Evolutionary conservation across 176 grass and related monocot species (phyloP).

Genomic region (Chrysopogon serrulatus): DNA sequence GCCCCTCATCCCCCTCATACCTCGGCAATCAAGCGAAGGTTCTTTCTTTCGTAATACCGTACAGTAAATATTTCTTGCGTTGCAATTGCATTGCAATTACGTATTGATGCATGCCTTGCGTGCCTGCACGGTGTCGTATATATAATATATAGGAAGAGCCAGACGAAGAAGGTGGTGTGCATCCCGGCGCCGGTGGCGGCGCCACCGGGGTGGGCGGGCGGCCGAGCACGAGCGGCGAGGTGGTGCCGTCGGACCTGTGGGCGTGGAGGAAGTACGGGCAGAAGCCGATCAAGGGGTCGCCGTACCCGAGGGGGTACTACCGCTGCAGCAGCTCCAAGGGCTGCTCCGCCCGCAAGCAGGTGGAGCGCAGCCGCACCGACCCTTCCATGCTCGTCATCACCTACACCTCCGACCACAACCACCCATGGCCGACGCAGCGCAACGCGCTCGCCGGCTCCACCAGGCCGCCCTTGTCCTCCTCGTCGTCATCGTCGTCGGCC

Average conservation of each 20-base stretch:
- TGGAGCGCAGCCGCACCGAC: conserved; percentile 97
- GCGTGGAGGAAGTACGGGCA: conserved; percentile 98
- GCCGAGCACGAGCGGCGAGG: conserved; percentile 58
- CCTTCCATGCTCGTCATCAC: conserved; percentile 97
- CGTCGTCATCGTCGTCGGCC: neutral
- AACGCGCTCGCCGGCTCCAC: conserved; percentile 85
- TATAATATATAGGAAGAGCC: conserved; percentile 62
- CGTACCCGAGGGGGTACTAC: conserved; percentile 95
- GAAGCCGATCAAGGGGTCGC: conserved; percentile 96
- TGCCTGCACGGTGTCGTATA: neutral
- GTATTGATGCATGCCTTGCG: neutral
- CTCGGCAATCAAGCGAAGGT: conserved; percentile 28
- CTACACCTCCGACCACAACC: conserved; percentile 98
- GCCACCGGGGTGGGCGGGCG: conserved; percentile 26
- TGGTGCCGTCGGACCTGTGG: conserved; percentile 96
- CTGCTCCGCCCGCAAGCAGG: conserved; percentile 94
- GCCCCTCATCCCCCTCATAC: neutral
- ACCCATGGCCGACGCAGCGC: conserved; percentile 92
- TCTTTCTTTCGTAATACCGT: neutral
- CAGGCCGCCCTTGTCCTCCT: conserved; percentile 4
- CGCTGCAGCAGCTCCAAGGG: conserved; percentile 98
- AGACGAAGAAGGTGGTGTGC: conserved; percentile 91
- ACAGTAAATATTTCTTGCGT: neutral
- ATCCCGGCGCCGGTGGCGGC: conserved; percentile 68
- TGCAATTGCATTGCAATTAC: neutral